A percentile compares a stretch with the other conserved stretches of the same genome.
Evolutionary conservation across 306 rosid genomes (phyloP).

Genomic region (Vachellia pachyceras): DNA sequence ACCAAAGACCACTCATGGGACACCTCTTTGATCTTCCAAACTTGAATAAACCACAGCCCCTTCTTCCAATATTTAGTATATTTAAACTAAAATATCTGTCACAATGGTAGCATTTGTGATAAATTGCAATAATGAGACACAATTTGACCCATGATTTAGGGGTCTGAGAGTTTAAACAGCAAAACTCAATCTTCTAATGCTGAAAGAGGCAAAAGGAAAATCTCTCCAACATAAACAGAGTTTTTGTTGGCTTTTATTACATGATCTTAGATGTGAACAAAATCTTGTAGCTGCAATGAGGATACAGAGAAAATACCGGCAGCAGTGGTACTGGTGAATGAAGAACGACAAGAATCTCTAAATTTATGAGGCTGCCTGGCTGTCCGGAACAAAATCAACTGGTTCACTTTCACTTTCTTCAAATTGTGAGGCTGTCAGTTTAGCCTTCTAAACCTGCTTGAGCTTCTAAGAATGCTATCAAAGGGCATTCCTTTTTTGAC

Average conservation of each 20-base stretch:
- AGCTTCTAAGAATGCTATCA: conserved; percentile 57
- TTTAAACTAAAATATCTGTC: no score
- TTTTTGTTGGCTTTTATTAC: not conserved
- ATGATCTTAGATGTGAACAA: not conserved
- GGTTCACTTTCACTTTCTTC: conserved; percentile 64
- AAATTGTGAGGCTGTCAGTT: conserved; percentile 56
- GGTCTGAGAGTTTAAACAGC: not conserved
- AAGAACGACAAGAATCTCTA: not conserved
- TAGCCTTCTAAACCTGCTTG: conserved; percentile 72
- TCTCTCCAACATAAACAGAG: not conserved
- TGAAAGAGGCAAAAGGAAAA: not conserved
- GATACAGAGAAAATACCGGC: no score
- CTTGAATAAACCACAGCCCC: no score
- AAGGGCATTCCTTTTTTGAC: conserved; percentile 45
- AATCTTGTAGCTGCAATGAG: not conserved
- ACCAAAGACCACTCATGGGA: no score
- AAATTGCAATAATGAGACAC: no score
- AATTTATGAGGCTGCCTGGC: conserved; percentile 36
- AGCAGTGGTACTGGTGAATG: not conserved
- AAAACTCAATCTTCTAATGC: not conserved
- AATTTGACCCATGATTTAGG: no score
- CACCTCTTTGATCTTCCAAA: no score
- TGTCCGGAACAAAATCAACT: conserved; percentile 66
- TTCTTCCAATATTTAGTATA: no score
- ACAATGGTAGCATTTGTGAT: no score